Evolutionary conservation across 441 rosid genomes (phyloP), one percentile per base, ranked within the genome.

Genomic region (Capsella rubella): DNA sequence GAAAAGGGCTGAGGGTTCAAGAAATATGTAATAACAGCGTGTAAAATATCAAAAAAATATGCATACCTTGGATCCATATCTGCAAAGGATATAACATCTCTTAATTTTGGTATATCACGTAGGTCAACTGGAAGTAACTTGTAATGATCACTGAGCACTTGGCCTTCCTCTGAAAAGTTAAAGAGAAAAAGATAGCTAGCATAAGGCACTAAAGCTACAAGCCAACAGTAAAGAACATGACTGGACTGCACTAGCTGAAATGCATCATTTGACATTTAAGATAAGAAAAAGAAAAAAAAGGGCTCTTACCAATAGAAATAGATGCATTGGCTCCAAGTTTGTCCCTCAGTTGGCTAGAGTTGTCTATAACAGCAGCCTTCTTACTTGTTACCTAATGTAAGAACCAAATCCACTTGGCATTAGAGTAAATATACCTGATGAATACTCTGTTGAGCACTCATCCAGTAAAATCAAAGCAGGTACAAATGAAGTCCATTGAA

Each of bases 61-160:
- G 75, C 51, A 79, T 79, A 95, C 99, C 95, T 84, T 34, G 91
- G 95, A 84, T 92, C 96, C 89, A 90, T 90, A 75, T 84, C 78
- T 64, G 96, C 93, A 82, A 83, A 78, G 55, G 86, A 75, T 67
- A 95, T 79, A 77, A 90, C 79, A 76, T 91, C 90, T 75, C 88
- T 82, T 76, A 95, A 82, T 72, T 82, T 87, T 70, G 81, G 81
- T 78, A 87, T 79, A 72, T 95, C 91, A 8, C 97, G 87, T 82
- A 93, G 82, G 81, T 93, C 98, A 81, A 87, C 88, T 10, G 98
- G 89, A 59, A 95, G 93, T 60, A 93, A 83, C 90, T 87, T 95
- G 94, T 93, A 93, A 73, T 87, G 86, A 47, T 93, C 97, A 79
- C 93, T 81, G 25, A 87, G 82, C 66, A 95, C 96, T 84, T 87